phyloP scores from a whole-genome alignment of 192 early-diverging fungal species.

The Coemansia sp. region DNA sequence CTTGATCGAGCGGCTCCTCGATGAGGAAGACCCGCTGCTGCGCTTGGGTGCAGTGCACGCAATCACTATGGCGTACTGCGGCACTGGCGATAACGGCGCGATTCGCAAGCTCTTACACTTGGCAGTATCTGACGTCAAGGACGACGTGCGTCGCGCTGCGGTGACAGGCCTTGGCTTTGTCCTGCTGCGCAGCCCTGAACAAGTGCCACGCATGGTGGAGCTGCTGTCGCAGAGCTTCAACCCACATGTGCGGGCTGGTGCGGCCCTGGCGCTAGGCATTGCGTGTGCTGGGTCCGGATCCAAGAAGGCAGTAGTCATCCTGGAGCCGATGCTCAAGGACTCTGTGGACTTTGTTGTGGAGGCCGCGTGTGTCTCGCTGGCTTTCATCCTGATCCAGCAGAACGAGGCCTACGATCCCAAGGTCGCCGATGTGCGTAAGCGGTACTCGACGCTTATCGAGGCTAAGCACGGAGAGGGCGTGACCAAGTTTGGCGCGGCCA shows the following conservation, averaged over 20 bases:
- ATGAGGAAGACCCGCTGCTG: conserved; percentile 94
- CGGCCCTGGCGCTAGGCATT: conserved; percentile 94
- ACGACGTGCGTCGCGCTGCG: conserved; percentile 99
- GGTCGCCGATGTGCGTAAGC: conserved; percentile 81
- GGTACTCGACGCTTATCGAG: conserved; percentile 84
- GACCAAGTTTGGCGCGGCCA: conserved; percentile 92
- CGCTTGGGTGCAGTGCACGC: conserved; percentile 97
- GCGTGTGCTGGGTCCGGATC: conserved; percentile 95
- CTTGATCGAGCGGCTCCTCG: conserved; percentile 80
- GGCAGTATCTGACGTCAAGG: conserved; percentile 97
- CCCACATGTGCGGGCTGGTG: conserved; percentile 97
- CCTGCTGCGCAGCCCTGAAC: conserved; percentile 86
- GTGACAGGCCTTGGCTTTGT: conserved; percentile 97
- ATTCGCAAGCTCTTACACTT: conserved; percentile 93
- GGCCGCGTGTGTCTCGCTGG: conserved; percentile 92
- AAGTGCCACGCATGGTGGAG: conserved; percentile 98
- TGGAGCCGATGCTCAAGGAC: conserved; percentile 98
- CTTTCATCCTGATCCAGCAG: conserved; percentile 96
- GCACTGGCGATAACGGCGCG: conserved; percentile 97
- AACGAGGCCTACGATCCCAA: conserved; percentile 83
- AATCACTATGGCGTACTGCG: conserved; percentile 96
- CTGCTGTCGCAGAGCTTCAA: conserved; percentile 97
- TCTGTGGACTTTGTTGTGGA: conserved; percentile 97
- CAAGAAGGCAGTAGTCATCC: conserved; percentile 84
- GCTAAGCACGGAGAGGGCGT: conserved; percentile 93